These are phyloP conservation scores for Clathrospora elynae DNA, from an alignment of 2,329 filamentous ascomycete genomes.

Conservation along the genomic window DNA sequence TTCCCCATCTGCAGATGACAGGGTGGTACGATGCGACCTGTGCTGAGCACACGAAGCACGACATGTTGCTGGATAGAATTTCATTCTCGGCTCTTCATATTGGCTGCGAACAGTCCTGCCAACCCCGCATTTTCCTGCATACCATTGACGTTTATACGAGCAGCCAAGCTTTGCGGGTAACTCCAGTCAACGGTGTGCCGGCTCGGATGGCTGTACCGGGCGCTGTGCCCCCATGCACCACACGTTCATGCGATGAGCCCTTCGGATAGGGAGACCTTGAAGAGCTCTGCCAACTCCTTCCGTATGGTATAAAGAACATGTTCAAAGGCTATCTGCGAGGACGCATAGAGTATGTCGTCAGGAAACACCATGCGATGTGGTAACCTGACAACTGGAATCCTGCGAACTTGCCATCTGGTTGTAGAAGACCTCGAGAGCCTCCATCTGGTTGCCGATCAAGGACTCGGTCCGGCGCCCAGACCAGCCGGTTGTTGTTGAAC, in stretches of 20 bases:
- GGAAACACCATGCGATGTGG: too few relatives aligned
- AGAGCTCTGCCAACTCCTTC: too few relatives aligned
- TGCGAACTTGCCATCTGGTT: too few relatives aligned
- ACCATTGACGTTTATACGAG: slow-evolving; percentile 33
- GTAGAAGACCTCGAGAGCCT: too few relatives aligned
- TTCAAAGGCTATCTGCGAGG: too few relatives aligned
- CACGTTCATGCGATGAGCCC: slow-evolving; percentile 2
- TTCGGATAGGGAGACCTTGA: too few relatives aligned
- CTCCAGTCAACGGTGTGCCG: slow-evolving; percentile 32
- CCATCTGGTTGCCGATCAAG: slow-evolving; percentile 8
- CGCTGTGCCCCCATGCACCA: slow-evolving; percentile 9
- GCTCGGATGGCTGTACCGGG: slow-evolving; percentile 24
- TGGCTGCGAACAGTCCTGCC: slow-evolving; percentile 28
- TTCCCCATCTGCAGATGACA: slow-evolving; percentile 13
- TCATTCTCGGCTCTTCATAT: slow-evolving; percentile 22
- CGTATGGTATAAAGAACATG: too few relatives aligned
- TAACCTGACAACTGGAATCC: too few relatives aligned
- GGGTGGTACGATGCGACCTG: slow-evolving; percentile 24
- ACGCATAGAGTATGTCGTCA: too few relatives aligned
- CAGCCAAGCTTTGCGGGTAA: slow-evolving; percentile 34
- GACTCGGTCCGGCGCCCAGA: slow-evolving; percentile 16
- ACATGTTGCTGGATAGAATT: slow-evolving; percentile 24
- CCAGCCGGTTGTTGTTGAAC: slow-evolving; percentile 13
- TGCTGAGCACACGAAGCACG: slow-evolving; percentile 30
- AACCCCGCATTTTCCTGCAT: slow-evolving; percentile 47